These are phyloP conservation scores for Saccharomyces hybrid DNA, from an alignment of 1,139 yeast genomes.

Conservation along the genomic window DNA sequence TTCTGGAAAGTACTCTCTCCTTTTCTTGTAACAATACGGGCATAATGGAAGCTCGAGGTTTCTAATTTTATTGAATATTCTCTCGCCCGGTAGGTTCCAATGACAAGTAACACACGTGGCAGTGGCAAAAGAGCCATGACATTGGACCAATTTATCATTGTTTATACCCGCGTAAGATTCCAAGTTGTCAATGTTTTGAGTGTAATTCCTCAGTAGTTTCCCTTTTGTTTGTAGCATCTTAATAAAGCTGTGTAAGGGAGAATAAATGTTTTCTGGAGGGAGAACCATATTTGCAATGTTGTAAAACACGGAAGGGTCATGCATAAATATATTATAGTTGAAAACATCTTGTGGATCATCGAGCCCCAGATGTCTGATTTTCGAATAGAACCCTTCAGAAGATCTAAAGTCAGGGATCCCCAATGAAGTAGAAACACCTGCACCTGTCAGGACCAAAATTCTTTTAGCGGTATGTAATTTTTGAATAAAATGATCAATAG, in stretches of 20 bases:
- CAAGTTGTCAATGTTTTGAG: constrained; percentile 90
- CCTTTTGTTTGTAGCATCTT: constrained; percentile 64
- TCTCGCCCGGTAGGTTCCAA: constrained; percentile 57
- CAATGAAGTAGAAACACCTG: constrained; percentile 87
- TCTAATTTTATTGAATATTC: constrained; percentile 54
- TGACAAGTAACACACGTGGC: constrained; percentile 85
- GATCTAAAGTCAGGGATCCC: constrained; percentile 97
- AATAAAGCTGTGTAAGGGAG: constrained; percentile 85
- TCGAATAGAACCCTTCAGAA: constrained; percentile 74
- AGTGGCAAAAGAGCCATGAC: constrained; percentile 92
- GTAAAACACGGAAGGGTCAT: constrained; percentile 78
- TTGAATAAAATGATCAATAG: constrained; percentile 50
- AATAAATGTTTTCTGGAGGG: constrained; percentile 63
- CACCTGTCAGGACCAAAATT: constrained; percentile 82
- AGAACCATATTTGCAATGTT: constrained; percentile 80
- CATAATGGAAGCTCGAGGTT: constrained; percentile 64
- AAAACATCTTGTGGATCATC: constrained; percentile 94
- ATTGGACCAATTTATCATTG: constrained; percentile 68
- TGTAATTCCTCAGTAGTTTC: constrained; percentile 77
- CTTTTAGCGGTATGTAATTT: constrained; percentile 49
- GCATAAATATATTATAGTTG: constrained; percentile 60
- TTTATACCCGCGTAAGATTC: constrained; percentile 78
- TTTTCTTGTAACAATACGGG: constrained; percentile 50
- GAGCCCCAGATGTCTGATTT: constrained; percentile 60
- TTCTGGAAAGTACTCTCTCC: constrained; percentile 32